Base-by-base conservation (phyloP, 2,329 filamentous ascomycete genomes). In the Neodidymelliopsis sp. region DNA sequence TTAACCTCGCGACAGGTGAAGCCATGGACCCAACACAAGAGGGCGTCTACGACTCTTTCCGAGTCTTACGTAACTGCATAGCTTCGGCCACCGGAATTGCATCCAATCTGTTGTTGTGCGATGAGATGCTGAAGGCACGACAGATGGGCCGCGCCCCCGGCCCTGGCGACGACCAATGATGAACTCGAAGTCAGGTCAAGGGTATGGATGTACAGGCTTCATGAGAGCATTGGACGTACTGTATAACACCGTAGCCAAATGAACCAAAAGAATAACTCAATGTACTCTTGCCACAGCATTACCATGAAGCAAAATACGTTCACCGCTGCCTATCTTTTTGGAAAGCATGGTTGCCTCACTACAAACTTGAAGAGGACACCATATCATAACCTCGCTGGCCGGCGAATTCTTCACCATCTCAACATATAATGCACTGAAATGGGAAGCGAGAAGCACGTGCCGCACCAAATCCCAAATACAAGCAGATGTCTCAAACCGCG, bases 41-140 rank as follows among this genome's bases (percentile, higher is more conserved):
- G 71, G 94, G 94, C 64, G 88, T 99, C 7, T 99, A 90, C 72
- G 94, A 99, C 74, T 97, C 92, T 11, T 99, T 95, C 85, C 85
- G 94, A 49, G 94, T 99, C 25, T 76, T 99, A 65, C 84, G 94
- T 62, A 97, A 97, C 79, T 91, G 88, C 73, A 86, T 99, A 56
- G 91, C 94, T 3, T 97, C 92, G 24, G 94, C 91, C 74, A 89
- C 93, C 19, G 91, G 94, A 56, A 99, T 99, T 68, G 93, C 94
- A 5, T 93, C 90, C 8, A 99, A 99, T 77, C 80, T 99, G 58
- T 79, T 99, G 59, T 83, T 99, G 38, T 99, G 94, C 69, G 94
- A 99, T 69, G 94, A 99, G 81, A 83, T 99, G 79, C 81, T 99
- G 66, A 99, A 99, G 82, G 94, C 94, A 54, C 84, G 94, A 72